phyloP scores from a whole-genome alignment of 768 basidiomycete species.

The Lepiota venenata region DNA sequence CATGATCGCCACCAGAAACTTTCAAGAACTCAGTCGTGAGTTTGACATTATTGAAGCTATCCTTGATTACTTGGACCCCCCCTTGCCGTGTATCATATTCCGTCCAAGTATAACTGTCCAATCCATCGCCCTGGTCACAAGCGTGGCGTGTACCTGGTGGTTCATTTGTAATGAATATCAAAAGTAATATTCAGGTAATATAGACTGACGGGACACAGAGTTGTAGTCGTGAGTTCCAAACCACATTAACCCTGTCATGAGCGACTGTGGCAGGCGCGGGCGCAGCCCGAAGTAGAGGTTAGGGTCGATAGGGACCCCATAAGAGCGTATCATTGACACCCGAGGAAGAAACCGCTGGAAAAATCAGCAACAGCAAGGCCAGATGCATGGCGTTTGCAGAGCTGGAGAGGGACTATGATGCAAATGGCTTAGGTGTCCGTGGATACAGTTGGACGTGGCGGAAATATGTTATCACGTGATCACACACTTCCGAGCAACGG shows the following conservation, averaged over 20 bases:
- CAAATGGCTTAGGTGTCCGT: neutral
- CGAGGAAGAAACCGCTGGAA: conserved; percentile 33
- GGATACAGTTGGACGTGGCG: conserved; percentile 8
- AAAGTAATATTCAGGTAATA: conserved; percentile 9
- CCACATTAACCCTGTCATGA: conserved; percentile 94
- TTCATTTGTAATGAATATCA: neutral
- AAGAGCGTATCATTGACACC: conserved; percentile 53
- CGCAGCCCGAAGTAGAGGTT: conserved; percentile 94
- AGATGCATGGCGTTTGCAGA: conserved; percentile 34
- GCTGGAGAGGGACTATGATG: neutral
- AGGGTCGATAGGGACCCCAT: conserved; percentile 88
- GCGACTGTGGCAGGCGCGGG: conserved; percentile 81
- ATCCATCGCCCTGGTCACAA: conserved; percentile 83
- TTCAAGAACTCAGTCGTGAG: conserved; percentile 86
- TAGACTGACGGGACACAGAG: conserved; percentile 58
- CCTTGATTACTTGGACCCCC: conserved; percentile 81
- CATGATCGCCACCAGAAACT: conserved; percentile 74
- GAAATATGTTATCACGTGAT: conserved; percentile 8
- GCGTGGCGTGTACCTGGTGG: conserved; percentile 72
- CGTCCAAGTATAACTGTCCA: conserved; percentile 84
- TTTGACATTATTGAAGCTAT: conserved; percentile 79
- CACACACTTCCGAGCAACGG: neutral
- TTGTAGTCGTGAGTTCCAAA: conserved; percentile 85
- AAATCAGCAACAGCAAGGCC: conserved; percentile 42
- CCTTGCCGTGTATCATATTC: conserved; percentile 84